Evolutionary conservation across 495 filamentous ascomycete species (phyloP).

Genomic region (Aspergillus sclerotiicarbonarius): DNA sequence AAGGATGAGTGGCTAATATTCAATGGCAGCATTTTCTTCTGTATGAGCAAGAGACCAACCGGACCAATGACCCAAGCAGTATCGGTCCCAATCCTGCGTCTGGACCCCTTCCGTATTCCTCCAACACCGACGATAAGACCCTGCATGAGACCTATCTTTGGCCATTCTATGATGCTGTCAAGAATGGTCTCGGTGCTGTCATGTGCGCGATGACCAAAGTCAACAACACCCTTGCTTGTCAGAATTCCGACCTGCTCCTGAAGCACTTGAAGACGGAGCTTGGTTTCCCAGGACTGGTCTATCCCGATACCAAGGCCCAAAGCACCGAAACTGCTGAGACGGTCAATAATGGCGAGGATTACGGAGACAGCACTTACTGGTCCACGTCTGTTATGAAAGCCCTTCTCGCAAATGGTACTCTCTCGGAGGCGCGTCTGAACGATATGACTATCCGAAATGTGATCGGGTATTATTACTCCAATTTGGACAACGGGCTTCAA

Average conservation of each 20-base stretch:
- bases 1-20: slow-evolving; percentile 43
- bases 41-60: slow-evolving; percentile 63
- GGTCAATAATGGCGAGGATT: slow-evolving; percentile 17
- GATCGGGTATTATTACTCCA: slow-evolving; percentile 48
- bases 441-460: slow-evolving; percentile 56
- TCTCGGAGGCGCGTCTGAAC: slow-evolving; percentile 45
- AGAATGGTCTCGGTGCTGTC: slow-evolving; percentile 54
- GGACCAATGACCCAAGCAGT: slow-evolving; percentile 8
- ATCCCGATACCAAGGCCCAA: slow-evolving; percentile 53
- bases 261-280: slow-evolving; percentile 57
- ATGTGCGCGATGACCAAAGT: slow-evolving; percentile 67
- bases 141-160: slow-evolving; percentile 72
- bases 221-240: slow-evolving; percentile 62
- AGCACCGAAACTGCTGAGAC: slow-evolving; percentile 39
- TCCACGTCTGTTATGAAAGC: slow-evolving; percentile 14
- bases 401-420: slow-evolving; percentile 42
- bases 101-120: slow-evolving; percentile 44
- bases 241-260: slow-evolving; percentile 52
- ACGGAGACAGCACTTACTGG: slow-evolving; percentile 19
- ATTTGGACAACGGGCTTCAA: slow-evolving; percentile 56
- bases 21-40: slow-evolving; percentile 53
- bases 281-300: slow-evolving; percentile 50
- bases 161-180: slow-evolving; percentile 62
- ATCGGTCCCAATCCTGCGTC: neutral
- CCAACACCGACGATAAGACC: slow-evolving; percentile 62